These are phyloP conservation scores for Pyrenophora graminea DNA, from an alignment of 2,329 filamentous ascomycete genomes.

Conservation along the genomic window DNA sequence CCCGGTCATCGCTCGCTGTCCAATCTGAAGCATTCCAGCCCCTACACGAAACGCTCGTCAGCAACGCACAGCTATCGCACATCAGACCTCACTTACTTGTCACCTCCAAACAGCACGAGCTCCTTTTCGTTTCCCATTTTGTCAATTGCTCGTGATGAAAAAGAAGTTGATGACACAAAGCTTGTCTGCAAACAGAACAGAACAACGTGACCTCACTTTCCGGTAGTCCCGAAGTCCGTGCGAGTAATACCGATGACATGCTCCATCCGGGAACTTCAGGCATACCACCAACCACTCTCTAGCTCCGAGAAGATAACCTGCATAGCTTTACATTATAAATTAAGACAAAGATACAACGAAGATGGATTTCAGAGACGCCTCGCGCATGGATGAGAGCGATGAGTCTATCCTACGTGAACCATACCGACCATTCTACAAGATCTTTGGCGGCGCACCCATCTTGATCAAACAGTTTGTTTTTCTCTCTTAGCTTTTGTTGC, in stretches of 20 bases:
- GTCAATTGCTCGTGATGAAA: neutral
- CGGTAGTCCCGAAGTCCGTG: constrained; percentile 6
- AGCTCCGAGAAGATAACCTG: neutral
- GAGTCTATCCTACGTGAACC: constrained; percentile 39
- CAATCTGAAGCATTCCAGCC: constrained; percentile 65
- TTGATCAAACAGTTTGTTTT: constrained; percentile 46
- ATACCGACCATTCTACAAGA: constrained; percentile 59
- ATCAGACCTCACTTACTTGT: constrained; percentile 22
- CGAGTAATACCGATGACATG: neutral
- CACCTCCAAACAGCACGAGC: constrained; percentile 37
- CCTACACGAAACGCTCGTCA: constrained; percentile 44
- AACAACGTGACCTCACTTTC: constrained; percentile 14
- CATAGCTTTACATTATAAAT: neutral
- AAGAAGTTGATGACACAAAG: constrained; percentile 1
- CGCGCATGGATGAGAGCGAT: constrained; percentile 35
- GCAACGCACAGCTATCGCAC: neutral
- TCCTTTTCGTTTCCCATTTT: constrained; percentile 28
- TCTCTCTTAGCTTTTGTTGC: neutral
- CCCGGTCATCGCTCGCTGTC: constrained; percentile 73
- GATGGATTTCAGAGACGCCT: constrained; percentile 41
- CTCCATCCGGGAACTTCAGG: no score
- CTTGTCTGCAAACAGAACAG: neutral
- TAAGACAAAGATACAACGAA: neutral
- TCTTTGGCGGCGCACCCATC: constrained; percentile 55
- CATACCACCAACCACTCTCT: neutral